phyloP scores from a whole-genome alignment of 805 yeast genomes.

The Diddensiella caesifluorescens region DNA sequence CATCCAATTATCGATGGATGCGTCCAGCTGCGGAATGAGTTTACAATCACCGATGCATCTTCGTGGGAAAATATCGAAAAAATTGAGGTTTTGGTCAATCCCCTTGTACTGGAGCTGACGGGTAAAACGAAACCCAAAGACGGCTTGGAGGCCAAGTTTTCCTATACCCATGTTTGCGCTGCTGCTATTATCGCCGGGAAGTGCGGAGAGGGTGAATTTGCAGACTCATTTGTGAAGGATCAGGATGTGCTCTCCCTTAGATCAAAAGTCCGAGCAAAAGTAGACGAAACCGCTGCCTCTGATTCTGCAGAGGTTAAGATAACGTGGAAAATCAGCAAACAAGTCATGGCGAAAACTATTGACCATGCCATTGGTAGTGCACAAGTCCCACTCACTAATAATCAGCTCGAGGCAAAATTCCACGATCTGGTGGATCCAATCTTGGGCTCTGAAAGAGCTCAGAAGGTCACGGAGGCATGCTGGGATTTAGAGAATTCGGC shows the following conservation, averaged over 20 bases:
- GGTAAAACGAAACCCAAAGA: conserved; percentile 8
- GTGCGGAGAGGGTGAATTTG: conserved; percentile 9
- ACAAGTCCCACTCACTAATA: conserved; percentile 1
- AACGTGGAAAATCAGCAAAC: background rate
- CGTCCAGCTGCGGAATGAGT: conserved; percentile 3
- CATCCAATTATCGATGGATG: conserved; percentile 11
- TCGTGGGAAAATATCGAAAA: background rate
- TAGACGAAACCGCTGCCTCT: conserved; percentile 1
- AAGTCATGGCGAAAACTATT: background rate
- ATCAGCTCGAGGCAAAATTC: conserved; percentile 7
- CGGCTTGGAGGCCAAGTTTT: conserved; percentile 9
- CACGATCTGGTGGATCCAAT: conserved; percentile 8
- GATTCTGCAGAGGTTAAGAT: conserved; percentile 9
- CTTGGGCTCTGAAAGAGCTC: conserved; percentile 4
- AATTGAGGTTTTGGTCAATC: conserved; percentile 7
- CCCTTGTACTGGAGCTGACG: conserved; percentile 9
- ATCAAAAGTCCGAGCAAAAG: conserved; percentile 5
- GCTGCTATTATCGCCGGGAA: conserved; percentile 10
- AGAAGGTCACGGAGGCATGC: conserved; percentile 6
- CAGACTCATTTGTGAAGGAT: conserved; percentile 5
- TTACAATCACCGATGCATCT: background rate
- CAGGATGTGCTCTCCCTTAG: conserved; percentile 3
- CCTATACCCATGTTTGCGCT: conserved; percentile 10
- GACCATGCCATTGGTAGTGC: conserved; percentile 10
- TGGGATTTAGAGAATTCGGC: conserved; percentile 1